Conservation (phyloP, 2,329 filamentous ascomycete species). For the Fusarium goolgardi region DNA sequence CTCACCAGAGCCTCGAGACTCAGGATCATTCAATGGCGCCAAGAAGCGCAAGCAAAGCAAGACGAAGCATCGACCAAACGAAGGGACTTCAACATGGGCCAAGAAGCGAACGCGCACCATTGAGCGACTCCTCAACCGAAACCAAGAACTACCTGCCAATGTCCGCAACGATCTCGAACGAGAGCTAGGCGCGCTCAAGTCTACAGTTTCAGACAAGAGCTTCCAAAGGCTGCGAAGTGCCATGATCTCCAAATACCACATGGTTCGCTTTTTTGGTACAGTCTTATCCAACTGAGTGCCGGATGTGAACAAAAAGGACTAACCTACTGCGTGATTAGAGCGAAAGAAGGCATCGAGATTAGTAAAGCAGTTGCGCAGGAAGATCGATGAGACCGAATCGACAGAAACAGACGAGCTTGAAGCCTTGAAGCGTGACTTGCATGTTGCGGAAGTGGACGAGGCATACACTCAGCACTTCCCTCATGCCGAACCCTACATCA, state of each 20-base stretch:
- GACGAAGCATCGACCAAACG: slow-evolving; percentile 57
- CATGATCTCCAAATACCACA: slow-evolving; percentile 84
- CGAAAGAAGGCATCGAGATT: slow-evolving; percentile 77
- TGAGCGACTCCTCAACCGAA: slow-evolving; percentile 71
- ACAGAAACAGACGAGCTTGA: slow-evolving; percentile 65
- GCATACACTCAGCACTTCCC: slow-evolving; percentile 81
- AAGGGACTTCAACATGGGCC: slow-evolving; percentile 67
- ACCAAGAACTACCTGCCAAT: slow-evolving; percentile 73
- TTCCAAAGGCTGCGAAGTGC: slow-evolving; percentile 71
- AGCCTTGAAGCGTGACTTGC: slow-evolving; percentile 67
- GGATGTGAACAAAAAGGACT: slow-evolving; percentile 2
- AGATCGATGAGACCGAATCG: slow-evolving; percentile 63
- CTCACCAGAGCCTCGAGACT: slow-evolving; percentile 42
- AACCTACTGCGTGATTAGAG: slow-evolving; percentile 60
- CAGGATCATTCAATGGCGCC: slow-evolving; percentile 32
- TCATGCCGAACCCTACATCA: slow-evolving; percentile 76
- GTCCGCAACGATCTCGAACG: slow-evolving; percentile 76
- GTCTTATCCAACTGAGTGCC: not conserved
- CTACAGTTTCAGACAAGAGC: slow-evolving; percentile 70
- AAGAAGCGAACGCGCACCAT: slow-evolving; percentile 80
- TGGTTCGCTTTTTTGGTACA: slow-evolving; percentile 85
- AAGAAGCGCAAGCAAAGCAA: slow-evolving; percentile 53
- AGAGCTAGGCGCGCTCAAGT: slow-evolving; percentile 74
- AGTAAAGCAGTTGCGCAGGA: slow-evolving; percentile 72
- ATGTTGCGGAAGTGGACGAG: slow-evolving; percentile 77